These are phyloP conservation scores for Capsicum baccatum DNA, from an alignment of 257 asterid genomes.

Conservation along the genomic window DNA sequence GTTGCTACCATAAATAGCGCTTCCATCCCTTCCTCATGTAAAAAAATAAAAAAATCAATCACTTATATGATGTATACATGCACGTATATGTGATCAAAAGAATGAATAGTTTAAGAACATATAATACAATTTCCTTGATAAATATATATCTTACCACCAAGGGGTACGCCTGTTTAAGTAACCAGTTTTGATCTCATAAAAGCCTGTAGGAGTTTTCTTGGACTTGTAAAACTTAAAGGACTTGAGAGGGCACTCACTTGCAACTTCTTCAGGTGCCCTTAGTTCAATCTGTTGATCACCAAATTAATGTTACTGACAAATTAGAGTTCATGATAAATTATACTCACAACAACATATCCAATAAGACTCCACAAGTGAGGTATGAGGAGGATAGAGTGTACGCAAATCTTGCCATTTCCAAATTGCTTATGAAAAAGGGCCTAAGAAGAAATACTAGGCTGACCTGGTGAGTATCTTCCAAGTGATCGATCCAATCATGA, in stretches of 20 bases:
- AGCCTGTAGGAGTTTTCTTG: constrained; percentile 44
- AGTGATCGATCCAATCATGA: constrained; percentile 75
- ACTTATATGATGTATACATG: too few species aligned
- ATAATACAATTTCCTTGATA: background rate
- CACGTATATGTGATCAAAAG: too few species aligned
- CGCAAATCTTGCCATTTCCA: background rate
- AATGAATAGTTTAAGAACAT: too few species aligned
- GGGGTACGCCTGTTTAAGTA: constrained; percentile 60
- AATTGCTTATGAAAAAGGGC: background rate
- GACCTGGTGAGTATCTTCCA: constrained; percentile 59
- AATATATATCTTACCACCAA: constrained; percentile 53
- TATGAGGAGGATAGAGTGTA: too few species aligned
- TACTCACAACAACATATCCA: background rate
- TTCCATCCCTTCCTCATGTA: constrained; percentile 60
- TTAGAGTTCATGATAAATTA: background rate
- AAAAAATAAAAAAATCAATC: too few species aligned
- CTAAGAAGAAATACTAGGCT: background rate
- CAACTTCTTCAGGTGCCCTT: constrained; percentile 56
- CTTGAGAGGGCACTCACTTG: constrained; percentile 59
- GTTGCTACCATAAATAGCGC: constrained; percentile 62
- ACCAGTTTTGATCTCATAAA: constrained; percentile 48
- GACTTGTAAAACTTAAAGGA: constrained; percentile 59
- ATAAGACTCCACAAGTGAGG: too few species aligned
- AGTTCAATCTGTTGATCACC: constrained; percentile 46
- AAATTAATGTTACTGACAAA: background rate